These are phyloP conservation scores for Mycena maculata DNA, from an alignment of 768 basidiomycete genomes.

Conservation along the genomic window DNA sequence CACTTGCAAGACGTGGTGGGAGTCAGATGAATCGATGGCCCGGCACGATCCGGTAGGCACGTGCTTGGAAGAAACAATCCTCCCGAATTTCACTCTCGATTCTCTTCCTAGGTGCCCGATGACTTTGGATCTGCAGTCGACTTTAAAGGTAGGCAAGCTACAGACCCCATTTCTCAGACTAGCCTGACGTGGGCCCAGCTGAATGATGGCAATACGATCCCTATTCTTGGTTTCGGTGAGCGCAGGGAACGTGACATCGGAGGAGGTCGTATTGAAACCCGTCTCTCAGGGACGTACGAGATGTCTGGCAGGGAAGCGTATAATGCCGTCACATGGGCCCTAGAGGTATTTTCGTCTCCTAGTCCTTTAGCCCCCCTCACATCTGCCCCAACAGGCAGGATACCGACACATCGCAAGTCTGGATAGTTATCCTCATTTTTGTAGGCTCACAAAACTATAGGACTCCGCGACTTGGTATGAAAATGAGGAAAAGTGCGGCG, in stretches of 20 bases:
- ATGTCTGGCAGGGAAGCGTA: conserved; percentile 68
- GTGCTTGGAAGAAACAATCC: neutral
- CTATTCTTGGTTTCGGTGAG: conserved; percentile 69
- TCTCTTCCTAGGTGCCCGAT: neutral
- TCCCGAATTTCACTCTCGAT: neutral
- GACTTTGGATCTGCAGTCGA: conserved; percentile 26
- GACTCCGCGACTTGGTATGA: conserved; percentile 67
- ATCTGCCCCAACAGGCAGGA: conserved; percentile 57
- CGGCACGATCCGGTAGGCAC: too few species aligned
- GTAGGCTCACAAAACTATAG: conserved; percentile 39
- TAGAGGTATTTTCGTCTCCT: conserved; percentile 57
- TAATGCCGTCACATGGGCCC: conserved; percentile 66
- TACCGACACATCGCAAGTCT: conserved; percentile 70
- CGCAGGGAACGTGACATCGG: neutral
- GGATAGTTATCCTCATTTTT: conserved; percentile 34
- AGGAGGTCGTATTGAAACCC: conserved; percentile 12
- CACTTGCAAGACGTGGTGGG: too few species aligned
- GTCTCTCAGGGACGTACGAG: conserved; percentile 66
- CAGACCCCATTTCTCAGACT: conserved; percentile 5
- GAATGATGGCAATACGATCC: conserved; percentile 65
- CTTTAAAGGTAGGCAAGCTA: conserved; percentile 7
- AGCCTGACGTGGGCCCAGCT: conserved; percentile 45
- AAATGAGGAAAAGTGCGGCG: conserved; percentile 74
- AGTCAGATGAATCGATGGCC: too few species aligned
- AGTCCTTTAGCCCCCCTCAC: conserved; percentile 21